A percentile compares a stretch with the other conserved stretches of the same genome.
phyloP scores from a whole-genome alignment of 768 basidiomycete genomes.

The Boletus tomentosulus region DNA sequence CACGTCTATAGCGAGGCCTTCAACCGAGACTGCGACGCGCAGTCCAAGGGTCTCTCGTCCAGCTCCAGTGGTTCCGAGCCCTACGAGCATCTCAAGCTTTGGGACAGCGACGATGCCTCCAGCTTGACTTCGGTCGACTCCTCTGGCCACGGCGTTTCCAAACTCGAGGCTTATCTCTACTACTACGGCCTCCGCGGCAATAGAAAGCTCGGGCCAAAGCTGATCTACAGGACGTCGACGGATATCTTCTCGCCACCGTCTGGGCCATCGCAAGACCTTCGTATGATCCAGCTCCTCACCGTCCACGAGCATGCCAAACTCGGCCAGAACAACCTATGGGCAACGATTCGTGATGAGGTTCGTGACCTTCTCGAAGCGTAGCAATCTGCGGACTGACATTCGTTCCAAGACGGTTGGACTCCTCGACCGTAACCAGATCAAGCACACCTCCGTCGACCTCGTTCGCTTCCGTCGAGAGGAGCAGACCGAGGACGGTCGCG shows the following conservation, averaged over 20 bases:
- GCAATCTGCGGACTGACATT: slow-evolving; percentile 30
- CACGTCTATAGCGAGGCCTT: too few relatives aligned
- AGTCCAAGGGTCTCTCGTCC: too few relatives aligned
- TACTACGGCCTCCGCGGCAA: not conserved
- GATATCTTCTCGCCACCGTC: not conserved
- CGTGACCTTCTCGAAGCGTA: slow-evolving; percentile 30
- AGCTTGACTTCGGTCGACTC: not conserved
- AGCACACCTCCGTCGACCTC: slow-evolving; percentile 25
- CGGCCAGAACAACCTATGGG: slow-evolving; percentile 28
- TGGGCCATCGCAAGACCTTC: not conserved
- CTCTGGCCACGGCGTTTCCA: not conserved
- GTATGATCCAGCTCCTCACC: not conserved
- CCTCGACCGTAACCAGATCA: slow-evolving; percentile 19
- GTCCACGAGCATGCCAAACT: not conserved
- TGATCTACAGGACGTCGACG: not conserved
- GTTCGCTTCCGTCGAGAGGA: not conserved
- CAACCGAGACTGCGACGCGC: too few relatives aligned
- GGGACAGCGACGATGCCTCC: too few relatives aligned
- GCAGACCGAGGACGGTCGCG: not conserved
- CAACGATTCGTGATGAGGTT: slow-evolving; percentile 30
- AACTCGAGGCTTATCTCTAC: not conserved
- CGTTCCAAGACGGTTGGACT: slow-evolving; percentile 32
- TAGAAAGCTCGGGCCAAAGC: not conserved
- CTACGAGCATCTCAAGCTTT: too few relatives aligned
- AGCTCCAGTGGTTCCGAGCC: too few relatives aligned